Conservation (phyloP, 2,329 filamentous ascomycete genomes). For the Thelonectria discophora region DNA sequence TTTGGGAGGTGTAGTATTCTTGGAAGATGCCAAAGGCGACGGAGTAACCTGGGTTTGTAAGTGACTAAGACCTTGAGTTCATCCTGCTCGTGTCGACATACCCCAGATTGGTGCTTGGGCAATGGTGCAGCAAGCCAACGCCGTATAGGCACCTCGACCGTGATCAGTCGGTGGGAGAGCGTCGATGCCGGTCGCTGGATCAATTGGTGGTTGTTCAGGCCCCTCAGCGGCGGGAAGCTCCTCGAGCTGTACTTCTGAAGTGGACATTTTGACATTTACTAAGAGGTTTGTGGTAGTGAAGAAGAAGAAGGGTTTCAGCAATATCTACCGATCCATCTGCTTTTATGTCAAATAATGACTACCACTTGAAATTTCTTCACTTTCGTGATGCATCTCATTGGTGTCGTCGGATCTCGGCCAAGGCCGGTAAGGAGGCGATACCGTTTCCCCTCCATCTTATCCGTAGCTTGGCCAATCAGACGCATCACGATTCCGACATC, state of each 20-base stretch:
- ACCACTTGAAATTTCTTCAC: conserved; percentile 25
- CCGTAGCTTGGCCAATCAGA: conserved; percentile 29
- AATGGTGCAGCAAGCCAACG: conserved; percentile 44
- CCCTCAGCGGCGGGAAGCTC: conserved; percentile 12
- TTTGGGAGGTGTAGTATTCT: conserved; percentile 68
- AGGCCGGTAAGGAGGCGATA: conserved; percentile 21
- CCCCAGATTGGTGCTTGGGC: conserved; percentile 49
- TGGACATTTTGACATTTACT: conserved; percentile 16
- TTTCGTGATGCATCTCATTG: conserved; percentile 17
- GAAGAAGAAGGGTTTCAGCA: not conserved
- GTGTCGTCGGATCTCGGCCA: conserved; percentile 13
- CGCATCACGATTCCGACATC: conserved; percentile 33
- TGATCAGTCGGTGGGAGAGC: conserved; percentile 43
- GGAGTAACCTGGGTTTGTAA: conserved; percentile 39
- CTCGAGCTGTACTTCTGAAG: conserved; percentile 22
- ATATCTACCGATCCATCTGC: accelerated
- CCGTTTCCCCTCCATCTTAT: conserved; percentile 19
- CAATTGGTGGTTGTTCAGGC: conserved; percentile 5
- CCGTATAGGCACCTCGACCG: conserved; percentile 42
- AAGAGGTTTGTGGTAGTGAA: not conserved
- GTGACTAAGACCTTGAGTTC: not conserved
- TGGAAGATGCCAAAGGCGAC: conserved; percentile 72
- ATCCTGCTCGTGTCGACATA: conserved; percentile 10
- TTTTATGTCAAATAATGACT: not conserved
- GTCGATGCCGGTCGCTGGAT: conserved; percentile 15